Base-by-base conservation (phyloP, 2,329 filamentous ascomycete species). In the Simplicillium aogashimaense region DNA sequence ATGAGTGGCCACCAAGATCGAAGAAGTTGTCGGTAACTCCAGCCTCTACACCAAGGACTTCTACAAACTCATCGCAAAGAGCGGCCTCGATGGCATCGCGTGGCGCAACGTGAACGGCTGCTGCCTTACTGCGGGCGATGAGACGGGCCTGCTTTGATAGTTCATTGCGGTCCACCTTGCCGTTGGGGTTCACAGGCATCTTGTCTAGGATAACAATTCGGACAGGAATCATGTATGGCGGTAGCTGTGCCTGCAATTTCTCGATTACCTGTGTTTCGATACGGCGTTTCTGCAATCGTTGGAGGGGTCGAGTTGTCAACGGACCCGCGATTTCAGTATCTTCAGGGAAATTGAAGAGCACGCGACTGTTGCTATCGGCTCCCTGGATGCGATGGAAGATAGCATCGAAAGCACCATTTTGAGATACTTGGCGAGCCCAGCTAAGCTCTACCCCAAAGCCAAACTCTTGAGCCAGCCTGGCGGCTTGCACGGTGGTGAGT, bases 391-490 rank as follows among this genome's bases (percentile, higher is more conserved):
- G 14, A 54, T 61, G 49, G 39, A 58, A 58, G 3, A 58, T 29
- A n/a, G 48, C 53, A 18, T 57, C 55, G 0, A 57, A 15, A 1
- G 45, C 51, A 12, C 55, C 55, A 1, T 37, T 42, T n/a, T 52
- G 53, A 4, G 37, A 40, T 17, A 28, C 28, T 28, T 66, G 66
- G n/a, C 59, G 53, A 0, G 70, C 72, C 45, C 68, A 70, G 40
- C 61, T 59, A 3, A 61, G 47, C 15, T 72, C 64, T 15, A 72
- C 68, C 16, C 63, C 51, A 43, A 66, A 74, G n/a, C 68, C 67
- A 13, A 58, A 50, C 14, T 49, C 45, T 29, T 56, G 5, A 6
- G 50, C 51, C 1, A 61, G 28, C 3, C 47, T 37, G n/a, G n/a
- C n/a, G n/a, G n/a, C n/a, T n/a, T n/a, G n/a, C n/a, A n/a, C n/a